A percentile compares a stretch with the other conserved stretches of the same genome.
phyloP scores from a whole-genome alignment of 495 filamentous ascomycete species.

The Penicillium malachiteum region DNA sequence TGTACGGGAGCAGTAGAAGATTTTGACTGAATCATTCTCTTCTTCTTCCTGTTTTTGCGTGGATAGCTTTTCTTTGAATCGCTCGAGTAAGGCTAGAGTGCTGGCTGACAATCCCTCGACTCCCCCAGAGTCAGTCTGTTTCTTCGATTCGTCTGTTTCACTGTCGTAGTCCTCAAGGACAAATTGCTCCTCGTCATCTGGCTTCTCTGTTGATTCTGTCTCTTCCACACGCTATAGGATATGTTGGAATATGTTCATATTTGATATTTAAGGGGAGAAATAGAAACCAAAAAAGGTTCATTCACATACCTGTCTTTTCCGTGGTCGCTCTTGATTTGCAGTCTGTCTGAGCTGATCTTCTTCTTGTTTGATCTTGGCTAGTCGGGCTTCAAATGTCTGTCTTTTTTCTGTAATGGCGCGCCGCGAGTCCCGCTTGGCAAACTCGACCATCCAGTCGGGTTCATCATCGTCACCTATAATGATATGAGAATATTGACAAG shows the following conservation, averaged over 20 bases:
- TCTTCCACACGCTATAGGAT: slow-evolving; percentile 33
- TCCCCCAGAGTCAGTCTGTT: slow-evolving; percentile 17
- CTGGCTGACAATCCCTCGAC: slow-evolving; percentile 42
- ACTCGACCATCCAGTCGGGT: slow-evolving; percentile 86
- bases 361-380: slow-evolving; percentile 65
- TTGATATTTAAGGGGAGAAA: background rate
- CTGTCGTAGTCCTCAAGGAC: slow-evolving; percentile 79
- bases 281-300: too few relatives aligned
- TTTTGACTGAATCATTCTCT: slow-evolving; percentile 64
- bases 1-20: slow-evolving; percentile 92
- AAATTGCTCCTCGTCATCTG: slow-evolving; percentile 69
- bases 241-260: background rate
- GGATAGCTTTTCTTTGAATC: slow-evolving; percentile 35
- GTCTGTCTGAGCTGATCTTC: slow-evolving; percentile 61
- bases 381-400: slow-evolving; percentile 67
- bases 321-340: slow-evolving; percentile 44
- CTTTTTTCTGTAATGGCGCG: slow-evolving; percentile 63
- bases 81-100: slow-evolving; percentile 42
- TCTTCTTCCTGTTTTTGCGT: slow-evolving; percentile 46
- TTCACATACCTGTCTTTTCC: slow-evolving; percentile 50
- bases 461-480: slow-evolving; percentile 61
- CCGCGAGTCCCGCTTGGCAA: slow-evolving; percentile 64
- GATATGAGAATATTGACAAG: background rate
- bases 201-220: slow-evolving; percentile 25
- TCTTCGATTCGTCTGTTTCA: slow-evolving; percentile 47